These are phyloP conservation scores for Antrodiella citrinella DNA, from an alignment of 768 basidiomycete genomes.

Conservation along the genomic window DNA sequence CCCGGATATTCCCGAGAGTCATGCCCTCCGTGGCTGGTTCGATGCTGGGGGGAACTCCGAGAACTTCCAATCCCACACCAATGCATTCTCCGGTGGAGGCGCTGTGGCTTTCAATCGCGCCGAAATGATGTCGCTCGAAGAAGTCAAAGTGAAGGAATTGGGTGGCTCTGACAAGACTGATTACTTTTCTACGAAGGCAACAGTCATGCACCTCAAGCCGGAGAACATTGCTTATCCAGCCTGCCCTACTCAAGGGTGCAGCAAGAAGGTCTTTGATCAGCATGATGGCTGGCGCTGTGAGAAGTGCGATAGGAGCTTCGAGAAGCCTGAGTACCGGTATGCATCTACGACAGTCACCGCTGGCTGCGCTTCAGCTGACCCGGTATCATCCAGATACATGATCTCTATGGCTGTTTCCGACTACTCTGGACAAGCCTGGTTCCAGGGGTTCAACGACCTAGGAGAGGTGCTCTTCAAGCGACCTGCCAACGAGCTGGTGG, in stretches of 20 bases:
- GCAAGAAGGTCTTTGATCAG: conserved; percentile 78
- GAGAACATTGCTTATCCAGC: conserved; percentile 86
- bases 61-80: conserved; percentile 68
- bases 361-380: no score
- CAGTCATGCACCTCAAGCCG: conserved; percentile 79
- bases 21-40: conserved; percentile 86
- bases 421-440: conserved; percentile 82
- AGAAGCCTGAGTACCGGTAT: conserved; percentile 74
- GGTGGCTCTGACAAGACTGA: conserved; percentile 74
- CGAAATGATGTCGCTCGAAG: conserved; percentile 64
- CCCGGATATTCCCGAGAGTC: conserved; percentile 89
- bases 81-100: conserved; percentile 27
- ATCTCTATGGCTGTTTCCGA: conserved; percentile 86
- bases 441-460: conserved; percentile 93
- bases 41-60: conserved; percentile 57
- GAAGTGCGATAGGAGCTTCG: conserved; percentile 72
- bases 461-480: conserved; percentile 71
- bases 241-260: conserved; percentile 73
- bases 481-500: conserved; percentile 68
- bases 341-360: no score
- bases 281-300: conserved; percentile 85
- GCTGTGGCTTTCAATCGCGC: conserved; percentile 52
- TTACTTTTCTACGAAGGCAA: conserved; percentile 74
- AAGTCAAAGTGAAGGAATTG: conserved; percentile 61
- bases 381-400: conserved; percentile 49